Evolutionary conservation across 2,329 filamentous ascomycete species (phyloP).

Genomic region (Microsporum audouinii): DNA sequence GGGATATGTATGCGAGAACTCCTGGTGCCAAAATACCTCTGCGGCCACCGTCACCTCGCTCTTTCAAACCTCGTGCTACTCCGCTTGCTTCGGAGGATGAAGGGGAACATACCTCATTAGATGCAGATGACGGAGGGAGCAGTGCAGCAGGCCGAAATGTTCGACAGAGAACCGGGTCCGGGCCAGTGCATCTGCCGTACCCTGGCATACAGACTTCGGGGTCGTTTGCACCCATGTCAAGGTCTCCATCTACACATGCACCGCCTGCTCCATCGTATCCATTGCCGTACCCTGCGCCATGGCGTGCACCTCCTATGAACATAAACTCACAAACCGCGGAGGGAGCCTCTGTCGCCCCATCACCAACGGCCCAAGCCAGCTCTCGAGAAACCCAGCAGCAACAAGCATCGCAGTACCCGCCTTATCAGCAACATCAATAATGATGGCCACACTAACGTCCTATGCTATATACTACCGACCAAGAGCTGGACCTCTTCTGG

Average conservation of each 20-base stretch:
- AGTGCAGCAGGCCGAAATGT: conserved; percentile 6
- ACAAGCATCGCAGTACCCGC: neutral
- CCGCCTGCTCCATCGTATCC: neutral
- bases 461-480: neutral
- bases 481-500: conserved; percentile 1
- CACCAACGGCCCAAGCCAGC: neutral
- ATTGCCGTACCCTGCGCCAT: neutral
- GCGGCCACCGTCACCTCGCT: conserved; percentile 13
- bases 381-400: neutral
- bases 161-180: conserved; percentile 11
- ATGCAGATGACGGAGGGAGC: conserved; percentile 6
- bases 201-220: neutral
- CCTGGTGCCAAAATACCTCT: conserved; percentile 9
- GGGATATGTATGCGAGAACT: conserved; percentile 18
- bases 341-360: neutral
- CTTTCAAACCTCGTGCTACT: neutral
- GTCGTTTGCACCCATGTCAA: neutral
- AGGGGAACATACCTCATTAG: neutral
- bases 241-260: neutral
- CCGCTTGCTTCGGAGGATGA: conserved; percentile 5
- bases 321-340: neutral
- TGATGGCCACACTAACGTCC: neutral
- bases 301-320: neutral
- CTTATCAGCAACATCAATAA: neutral
- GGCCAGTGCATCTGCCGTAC: neutral